Conservation (phyloP, 2,329 filamentous ascomycete species). For the Claviceps purpurea region DNA sequence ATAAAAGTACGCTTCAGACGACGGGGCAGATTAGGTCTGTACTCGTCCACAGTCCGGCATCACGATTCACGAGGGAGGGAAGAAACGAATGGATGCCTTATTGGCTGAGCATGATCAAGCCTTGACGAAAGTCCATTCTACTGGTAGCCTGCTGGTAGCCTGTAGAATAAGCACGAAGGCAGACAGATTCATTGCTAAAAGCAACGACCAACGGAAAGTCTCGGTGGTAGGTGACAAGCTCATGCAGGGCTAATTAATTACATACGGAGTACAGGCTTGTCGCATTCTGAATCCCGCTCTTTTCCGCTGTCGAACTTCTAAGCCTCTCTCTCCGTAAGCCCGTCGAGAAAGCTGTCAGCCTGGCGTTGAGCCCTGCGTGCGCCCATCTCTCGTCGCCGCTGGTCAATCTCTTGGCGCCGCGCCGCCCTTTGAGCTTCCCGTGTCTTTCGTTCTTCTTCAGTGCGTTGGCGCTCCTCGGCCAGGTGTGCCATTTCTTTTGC, state of each 20-base stretch:
- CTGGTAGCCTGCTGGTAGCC: not conserved
- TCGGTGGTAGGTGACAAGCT: not conserved
- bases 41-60: no score
- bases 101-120: no score
- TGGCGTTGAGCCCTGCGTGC: conserved; percentile 48
- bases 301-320: not conserved
- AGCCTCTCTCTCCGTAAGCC: conserved; percentile 21
- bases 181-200: not conserved
- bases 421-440: conserved; percentile 43
- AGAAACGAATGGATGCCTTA: no score
- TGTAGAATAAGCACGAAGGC: not conserved
- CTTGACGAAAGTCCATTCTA: not conserved
- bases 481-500: conserved; percentile 62
- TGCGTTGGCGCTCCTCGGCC: conserved; percentile 51
- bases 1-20: no score
- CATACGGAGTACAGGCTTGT: not conserved
- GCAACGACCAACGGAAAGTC: not conserved
- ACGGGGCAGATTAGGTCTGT: no score
- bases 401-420: conserved; percentile 50
- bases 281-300: not conserved
- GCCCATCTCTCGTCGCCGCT: conserved; percentile 48
- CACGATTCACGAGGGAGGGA: no score
- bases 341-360: conserved; percentile 60
- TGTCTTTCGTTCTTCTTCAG: conserved; percentile 47
- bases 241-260: not conserved